phyloP scores from a whole-genome alignment of 2,329 filamentous ascomycete genomes.

The Gyromitra esculenta region DNA sequence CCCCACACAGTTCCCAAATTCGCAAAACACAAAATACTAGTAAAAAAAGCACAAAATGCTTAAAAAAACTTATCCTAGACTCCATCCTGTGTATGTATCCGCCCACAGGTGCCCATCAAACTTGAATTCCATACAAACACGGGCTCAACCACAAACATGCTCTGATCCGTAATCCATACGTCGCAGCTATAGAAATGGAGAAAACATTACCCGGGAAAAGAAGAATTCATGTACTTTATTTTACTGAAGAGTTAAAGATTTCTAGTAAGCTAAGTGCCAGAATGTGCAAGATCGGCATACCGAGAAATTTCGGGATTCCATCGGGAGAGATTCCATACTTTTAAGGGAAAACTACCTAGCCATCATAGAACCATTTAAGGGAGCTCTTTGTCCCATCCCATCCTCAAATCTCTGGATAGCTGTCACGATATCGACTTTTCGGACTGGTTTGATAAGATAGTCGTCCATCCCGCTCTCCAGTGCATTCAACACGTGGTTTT shows the following conservation, averaged over 20 bases:
- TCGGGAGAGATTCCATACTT: slow-evolving; percentile 35
- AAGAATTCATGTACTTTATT: slow-evolving; percentile 13
- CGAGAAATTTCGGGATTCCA: neutral
- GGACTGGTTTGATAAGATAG: slow-evolving; percentile 47
- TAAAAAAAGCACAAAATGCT: slow-evolving; percentile 29
- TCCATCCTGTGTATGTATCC: slow-evolving; percentile 44
- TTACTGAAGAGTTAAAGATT: slow-evolving; percentile 11
- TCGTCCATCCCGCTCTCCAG: slow-evolving; percentile 64
- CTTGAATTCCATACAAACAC: slow-evolving; percentile 34
- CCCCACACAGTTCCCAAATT: slow-evolving; percentile 25
- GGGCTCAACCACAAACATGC: slow-evolving; percentile 1
- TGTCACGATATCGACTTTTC: slow-evolving; percentile 44
- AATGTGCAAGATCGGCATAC: slow-evolving; percentile 2
- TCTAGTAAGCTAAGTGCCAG: slow-evolving; percentile 32
- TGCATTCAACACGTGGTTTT: slow-evolving; percentile 64
- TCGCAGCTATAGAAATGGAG: slow-evolving; percentile 14
- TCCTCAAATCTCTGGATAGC: slow-evolving; percentile 44
- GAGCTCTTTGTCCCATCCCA: slow-evolving; percentile 25
- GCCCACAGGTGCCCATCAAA: slow-evolving; percentile 16
- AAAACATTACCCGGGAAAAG: slow-evolving; percentile 17
- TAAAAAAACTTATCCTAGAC: slow-evolving; percentile 32
- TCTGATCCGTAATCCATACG: neutral
- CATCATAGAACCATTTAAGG: slow-evolving; percentile 26
- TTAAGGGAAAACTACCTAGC: slow-evolving; percentile 27
- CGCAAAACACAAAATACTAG: slow-evolving; percentile 11